phyloP scores from a whole-genome alignment of 2,329 filamentous ascomycete species.

The Nemania sp. region DNA sequence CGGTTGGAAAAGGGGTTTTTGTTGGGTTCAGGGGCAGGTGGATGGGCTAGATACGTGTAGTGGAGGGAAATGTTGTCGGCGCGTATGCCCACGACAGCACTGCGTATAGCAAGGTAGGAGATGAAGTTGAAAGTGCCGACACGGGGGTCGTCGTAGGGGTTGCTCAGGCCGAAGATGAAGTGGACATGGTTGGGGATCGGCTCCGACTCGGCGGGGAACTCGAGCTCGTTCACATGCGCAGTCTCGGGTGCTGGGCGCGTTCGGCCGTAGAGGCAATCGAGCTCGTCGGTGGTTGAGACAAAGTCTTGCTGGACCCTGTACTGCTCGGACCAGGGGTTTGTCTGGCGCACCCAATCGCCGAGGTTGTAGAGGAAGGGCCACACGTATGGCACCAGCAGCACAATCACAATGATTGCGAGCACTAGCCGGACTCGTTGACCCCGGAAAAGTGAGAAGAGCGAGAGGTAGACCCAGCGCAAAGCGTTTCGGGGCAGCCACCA shows the following conservation, averaged over 20 bases:
- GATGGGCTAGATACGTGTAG: constrained; percentile 44
- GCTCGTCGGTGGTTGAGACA: constrained; percentile 37
- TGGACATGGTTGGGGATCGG: constrained; percentile 45
- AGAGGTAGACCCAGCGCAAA: constrained; percentile 25
- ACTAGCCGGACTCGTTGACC: constrained; percentile 25
- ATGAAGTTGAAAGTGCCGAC: constrained; percentile 44
- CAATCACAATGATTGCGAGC: constrained; percentile 28
- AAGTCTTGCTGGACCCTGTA: constrained; percentile 41
- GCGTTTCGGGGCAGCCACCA: constrained; percentile 6
- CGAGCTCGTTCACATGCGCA: constrained; percentile 4
- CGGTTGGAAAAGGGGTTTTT: constrained; percentile 41
- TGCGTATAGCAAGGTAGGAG: constrained; percentile 44
- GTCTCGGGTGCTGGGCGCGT: constrained; percentile 25
- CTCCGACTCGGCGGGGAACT: constrained; percentile 22
- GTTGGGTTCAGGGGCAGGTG: constrained; percentile 38
- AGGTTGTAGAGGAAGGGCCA: constrained; percentile 31
- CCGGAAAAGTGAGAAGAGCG: constrained; percentile 28
- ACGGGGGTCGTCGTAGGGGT: constrained; percentile 37
- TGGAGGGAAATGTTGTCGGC: constrained; percentile 43
- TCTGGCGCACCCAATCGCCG: constrained; percentile 41
- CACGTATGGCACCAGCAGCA: constrained; percentile 32
- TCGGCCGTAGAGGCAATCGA: constrained; percentile 40
- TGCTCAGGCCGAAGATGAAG: constrained; percentile 44
- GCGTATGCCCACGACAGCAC: constrained; percentile 42
- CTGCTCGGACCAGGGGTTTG: constrained; percentile 41